Evolutionary conservation across 176 grass and related monocot genomes (phyloP), one percentile per base, ranked within the genome.

Genomic region (Pharus latifolius): DNA sequence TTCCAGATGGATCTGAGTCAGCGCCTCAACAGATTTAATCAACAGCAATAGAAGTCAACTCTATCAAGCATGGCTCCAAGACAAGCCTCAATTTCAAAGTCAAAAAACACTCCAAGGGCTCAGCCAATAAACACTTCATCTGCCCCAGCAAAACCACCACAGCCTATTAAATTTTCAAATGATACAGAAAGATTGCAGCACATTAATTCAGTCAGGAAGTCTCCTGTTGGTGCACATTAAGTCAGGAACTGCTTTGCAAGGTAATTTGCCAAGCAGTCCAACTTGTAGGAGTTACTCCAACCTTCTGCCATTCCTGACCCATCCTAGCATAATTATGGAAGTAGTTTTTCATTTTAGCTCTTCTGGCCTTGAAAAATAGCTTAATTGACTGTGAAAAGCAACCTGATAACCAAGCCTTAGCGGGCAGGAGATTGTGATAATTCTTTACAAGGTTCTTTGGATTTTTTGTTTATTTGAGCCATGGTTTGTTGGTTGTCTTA

Each of bases 171-270:
- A 80, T 96, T 96, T 25, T 91, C 92, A 46, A 83, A 88, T 72
- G 85, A 96, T 50, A 96, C 79, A 6, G 72, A 91, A 65, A 88
- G 82, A 73, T 61, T 96, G 25, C 87, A 91, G 20, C 75, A 75
- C 46, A 91, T 96, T 37, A 88, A 96, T 66, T 72, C 65, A 18
- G 72, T 96, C 30, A 72, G 85, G 44, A 96, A 91, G 56, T 96
- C 88, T 73, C 80, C 82, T 62, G 69, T 79, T 19, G 92, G 82
- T 45, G 67, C 78, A 56, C 85, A 82, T 88, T 54, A 96, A 96
- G 62, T 71, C 76, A 61, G 92, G 75, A 83, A 24, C 60, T 96
- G 58, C 88, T 91, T 70, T 67, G 65, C 63, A 81, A 91, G 78
- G 88, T 96, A 88, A 82, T 20, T 47, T 50, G 7, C 16, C 16